Evolutionary conservation across 148 eudicot genomes (phyloP).

Genomic region (Limonium bicolor): DNA sequence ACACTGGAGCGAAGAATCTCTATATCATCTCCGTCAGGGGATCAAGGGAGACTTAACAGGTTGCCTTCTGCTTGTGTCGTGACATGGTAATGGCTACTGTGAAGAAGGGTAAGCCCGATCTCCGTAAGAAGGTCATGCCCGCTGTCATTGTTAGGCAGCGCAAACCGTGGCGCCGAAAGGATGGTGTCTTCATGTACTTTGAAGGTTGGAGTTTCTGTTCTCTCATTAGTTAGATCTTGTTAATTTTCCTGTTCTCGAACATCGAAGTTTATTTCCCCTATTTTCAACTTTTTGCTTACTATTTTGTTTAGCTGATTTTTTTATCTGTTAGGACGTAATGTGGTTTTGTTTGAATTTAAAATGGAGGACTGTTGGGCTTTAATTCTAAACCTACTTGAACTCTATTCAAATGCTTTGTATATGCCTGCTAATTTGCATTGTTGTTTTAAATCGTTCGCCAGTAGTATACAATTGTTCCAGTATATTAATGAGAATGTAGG

Average conservation of each 20-base stretch:
- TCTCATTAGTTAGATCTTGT: background rate
- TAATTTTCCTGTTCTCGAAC: background rate
- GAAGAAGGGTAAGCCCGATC: conserved; percentile 74
- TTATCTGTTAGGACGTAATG: background rate
- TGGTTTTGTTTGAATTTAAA: too few relatives aligned
- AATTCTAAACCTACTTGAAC: too few relatives aligned
- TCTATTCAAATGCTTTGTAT: too few relatives aligned
- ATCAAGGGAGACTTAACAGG: conserved; percentile 60
- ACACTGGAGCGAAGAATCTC: conserved; percentile 58
- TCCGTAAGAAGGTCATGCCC: conserved; percentile 81
- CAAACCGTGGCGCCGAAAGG: conserved; percentile 86
- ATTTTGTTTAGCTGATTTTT: background rate
- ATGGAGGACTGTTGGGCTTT: too few relatives aligned
- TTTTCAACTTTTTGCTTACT: background rate
- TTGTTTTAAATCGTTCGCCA: too few relatives aligned
- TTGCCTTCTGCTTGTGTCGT: conserved; percentile 45
- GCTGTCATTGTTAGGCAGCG: conserved; percentile 70
- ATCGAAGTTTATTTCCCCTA: conserved; percentile 7
- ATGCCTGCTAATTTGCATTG: too few relatives aligned
- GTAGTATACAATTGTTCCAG: too few relatives aligned
- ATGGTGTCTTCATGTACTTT: conserved; percentile 69
- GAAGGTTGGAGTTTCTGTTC: conserved; percentile 29
- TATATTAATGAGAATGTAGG: too few relatives aligned
- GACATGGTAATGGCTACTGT: conserved; percentile 85
- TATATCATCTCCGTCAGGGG: conserved; percentile 66